A percentile compares a stretch with the other conserved stretches of the same genome.
Evolutionary conservation across 345 rosid genomes (phyloP).

Genomic region (Eucalyptus paniculata): DNA sequence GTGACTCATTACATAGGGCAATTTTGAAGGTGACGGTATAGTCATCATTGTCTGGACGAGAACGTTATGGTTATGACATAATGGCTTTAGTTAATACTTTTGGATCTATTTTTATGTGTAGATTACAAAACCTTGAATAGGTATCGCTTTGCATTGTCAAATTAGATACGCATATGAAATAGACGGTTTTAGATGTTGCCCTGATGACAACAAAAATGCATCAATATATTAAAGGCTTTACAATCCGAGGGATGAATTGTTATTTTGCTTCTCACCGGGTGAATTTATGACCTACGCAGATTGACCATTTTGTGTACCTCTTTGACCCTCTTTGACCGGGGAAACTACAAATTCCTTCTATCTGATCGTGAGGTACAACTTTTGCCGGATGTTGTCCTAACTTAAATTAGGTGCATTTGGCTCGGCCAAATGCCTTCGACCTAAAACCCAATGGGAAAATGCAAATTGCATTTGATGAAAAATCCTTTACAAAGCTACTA

Average conservation of each 20-base stretch:
- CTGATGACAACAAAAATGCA: not conserved
- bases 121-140: not conserved
- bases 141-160: not conserved
- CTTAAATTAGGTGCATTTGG: not conserved
- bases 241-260: not conserved
- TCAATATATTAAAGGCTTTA: not conserved
- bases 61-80: not conserved
- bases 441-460: accelerated
- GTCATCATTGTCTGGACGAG: not conserved
- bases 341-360: not conserved
- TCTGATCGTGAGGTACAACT: not conserved
- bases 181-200: not conserved
- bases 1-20: not conserved
- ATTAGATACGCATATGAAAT: not conserved
- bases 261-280: not conserved
- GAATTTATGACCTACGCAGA: not conserved
- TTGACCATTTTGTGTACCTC: not conserved
- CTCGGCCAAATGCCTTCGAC: too few species aligned
- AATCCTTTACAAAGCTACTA: too few species aligned
- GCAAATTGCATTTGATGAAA: too few species aligned
- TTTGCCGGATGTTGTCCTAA: not conserved
- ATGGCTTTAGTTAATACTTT: not conserved
- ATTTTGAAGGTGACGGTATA: not conserved
- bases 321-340: not conserved
- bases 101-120: not conserved